A percentile compares a stretch with the other conserved stretches of the same genome.
These are phyloP conservation scores for Botrytis sinoallii DNA, from an alignment of 2,329 filamentous ascomycete genomes.

Conservation along the genomic window DNA sequence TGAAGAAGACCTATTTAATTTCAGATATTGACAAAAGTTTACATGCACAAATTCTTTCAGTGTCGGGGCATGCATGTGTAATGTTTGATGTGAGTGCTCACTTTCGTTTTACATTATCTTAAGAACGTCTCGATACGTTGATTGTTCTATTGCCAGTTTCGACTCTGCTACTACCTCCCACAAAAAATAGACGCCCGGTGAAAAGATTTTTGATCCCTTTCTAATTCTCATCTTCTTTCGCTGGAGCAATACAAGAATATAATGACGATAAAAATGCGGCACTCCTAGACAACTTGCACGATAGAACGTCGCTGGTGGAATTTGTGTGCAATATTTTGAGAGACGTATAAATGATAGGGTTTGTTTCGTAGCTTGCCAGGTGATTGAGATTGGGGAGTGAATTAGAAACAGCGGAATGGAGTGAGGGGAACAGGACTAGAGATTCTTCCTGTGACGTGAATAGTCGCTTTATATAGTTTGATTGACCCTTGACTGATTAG, in stretches of 20 bases:
- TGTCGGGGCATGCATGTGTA: neutral
- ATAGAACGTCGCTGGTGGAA: neutral
- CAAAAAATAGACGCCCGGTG: no score
- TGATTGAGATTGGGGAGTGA: neutral
- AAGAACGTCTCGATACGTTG: neutral
- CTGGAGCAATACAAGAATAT: no score
- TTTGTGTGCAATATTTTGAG: neutral
- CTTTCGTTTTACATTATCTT: neutral
- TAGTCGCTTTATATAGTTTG: neutral
- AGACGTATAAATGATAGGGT: no score
- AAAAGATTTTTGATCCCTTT: no score
- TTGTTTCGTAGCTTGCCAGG: neutral
- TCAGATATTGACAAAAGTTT: neutral
- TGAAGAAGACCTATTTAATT: neutral
- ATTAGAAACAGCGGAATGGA: no score
- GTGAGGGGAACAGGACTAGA: neutral
- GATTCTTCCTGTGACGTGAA: neutral
- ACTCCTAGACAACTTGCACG: neutral
- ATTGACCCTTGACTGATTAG: neutral
- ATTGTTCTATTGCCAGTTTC: no score
- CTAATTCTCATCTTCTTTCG: no score
- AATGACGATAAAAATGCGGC: neutral
- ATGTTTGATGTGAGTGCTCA: fast-evolving
- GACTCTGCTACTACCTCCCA: no score
- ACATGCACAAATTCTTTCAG: neutral